Conservation (phyloP, 1,139 yeast genomes). For the Debaryomyces psychrophilus region DNA sequence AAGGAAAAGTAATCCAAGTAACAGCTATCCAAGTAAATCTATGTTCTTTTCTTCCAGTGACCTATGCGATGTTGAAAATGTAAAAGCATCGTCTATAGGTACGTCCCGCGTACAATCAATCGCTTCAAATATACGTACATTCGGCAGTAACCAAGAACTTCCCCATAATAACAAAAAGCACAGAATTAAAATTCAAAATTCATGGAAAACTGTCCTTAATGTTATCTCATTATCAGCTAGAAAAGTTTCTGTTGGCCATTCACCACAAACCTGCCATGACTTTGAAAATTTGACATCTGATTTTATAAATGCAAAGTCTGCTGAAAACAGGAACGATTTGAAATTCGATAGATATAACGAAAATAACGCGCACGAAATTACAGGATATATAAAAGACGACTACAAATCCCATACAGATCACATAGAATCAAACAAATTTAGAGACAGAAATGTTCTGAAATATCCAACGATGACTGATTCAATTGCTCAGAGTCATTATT, state of each 20-base stretch:
- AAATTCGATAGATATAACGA: background rate
- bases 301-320: conserved; percentile 19
- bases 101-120: conserved; percentile 11
- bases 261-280: conserved; percentile 24
- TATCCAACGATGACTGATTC: conserved; percentile 4
- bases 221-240: conserved; percentile 57
- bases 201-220: conserved; percentile 48
- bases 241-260: conserved; percentile 48
- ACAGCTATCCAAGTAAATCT: background rate
- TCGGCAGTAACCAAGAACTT: background rate
- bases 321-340: background rate
- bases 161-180: background rate
- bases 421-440: background rate
- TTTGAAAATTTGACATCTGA: conserved; percentile 32
- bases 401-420: background rate
- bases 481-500: conserved; percentile 8
- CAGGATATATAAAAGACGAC: background rate
- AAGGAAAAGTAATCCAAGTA: background rate
- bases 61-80: background rate
- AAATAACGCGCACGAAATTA: background rate
- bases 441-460: conserved; percentile 7
- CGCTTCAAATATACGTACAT: conserved; percentile 9
- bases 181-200: conserved; percentile 10
- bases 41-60: background rate
- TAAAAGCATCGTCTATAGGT: background rate